phyloP scores from a whole-genome alignment of 2,329 filamentous ascomycete species.

The Colletotrichum echinochloae region DNA sequence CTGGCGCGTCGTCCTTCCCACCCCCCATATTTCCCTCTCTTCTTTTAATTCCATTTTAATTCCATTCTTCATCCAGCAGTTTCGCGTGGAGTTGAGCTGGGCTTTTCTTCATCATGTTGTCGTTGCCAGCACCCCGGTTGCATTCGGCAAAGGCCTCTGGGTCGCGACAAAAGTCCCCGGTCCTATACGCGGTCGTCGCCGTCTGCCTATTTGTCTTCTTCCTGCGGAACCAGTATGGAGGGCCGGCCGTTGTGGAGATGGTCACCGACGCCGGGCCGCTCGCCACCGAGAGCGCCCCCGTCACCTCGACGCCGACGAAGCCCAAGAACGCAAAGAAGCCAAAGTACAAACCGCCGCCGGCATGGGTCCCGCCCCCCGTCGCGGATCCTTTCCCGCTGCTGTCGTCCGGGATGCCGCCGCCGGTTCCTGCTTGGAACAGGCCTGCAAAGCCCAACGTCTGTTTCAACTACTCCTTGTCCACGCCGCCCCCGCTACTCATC shows the following conservation, averaged over 20 bases:
- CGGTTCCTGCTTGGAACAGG: constrained; percentile 59
- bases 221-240: constrained; percentile 10
- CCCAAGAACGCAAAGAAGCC: neutral
- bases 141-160: constrained; percentile 11
- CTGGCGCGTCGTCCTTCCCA: neutral
- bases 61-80: neutral
- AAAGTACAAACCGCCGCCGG: constrained; percentile 30
- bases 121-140: constrained; percentile 26
- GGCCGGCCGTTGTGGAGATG: neutral
- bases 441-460: constrained; percentile 51
- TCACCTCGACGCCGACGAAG: neutral
- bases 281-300: neutral
- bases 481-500: constrained; percentile 65
- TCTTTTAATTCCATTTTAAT: neutral
- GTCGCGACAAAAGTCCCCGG: constrained; percentile 1
- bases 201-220: constrained; percentile 20
- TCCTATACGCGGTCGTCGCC: constrained; percentile 1
- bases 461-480: constrained; percentile 53
- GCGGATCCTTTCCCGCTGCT: constrained; percentile 58
- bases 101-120: constrained; percentile 22
- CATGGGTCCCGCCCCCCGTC: constrained; percentile 51
- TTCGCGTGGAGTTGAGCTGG: neutral
- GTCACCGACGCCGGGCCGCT: neutral
- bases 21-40: neutral
- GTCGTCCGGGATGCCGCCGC: constrained; percentile 51